Conservation (phyloP, 257 asterid species). For the Sherardia arvensis region DNA sequence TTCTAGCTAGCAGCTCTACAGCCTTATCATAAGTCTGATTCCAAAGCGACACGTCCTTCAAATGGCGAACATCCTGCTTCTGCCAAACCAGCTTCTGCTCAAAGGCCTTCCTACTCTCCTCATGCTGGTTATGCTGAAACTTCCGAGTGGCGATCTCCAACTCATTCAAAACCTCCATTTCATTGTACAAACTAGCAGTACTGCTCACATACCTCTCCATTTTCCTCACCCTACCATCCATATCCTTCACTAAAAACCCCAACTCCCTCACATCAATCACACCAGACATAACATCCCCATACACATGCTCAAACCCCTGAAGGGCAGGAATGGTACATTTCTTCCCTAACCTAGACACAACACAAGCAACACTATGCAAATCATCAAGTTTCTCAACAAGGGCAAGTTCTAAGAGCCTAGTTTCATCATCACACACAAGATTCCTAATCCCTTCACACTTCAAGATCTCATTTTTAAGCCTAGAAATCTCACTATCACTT, state of each 20-base stretch:
- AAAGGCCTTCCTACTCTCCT: constrained; percentile 62
- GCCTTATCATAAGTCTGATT: constrained; percentile 73
- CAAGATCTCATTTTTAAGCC: constrained; percentile 77
- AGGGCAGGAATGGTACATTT: constrained; percentile 75
- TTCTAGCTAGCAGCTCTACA: constrained; percentile 74
- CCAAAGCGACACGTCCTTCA: constrained; percentile 83
- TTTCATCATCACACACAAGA: constrained; percentile 62
- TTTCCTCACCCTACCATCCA: constrained; percentile 76
- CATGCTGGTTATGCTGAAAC: constrained; percentile 68
- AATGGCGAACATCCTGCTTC: constrained; percentile 75
- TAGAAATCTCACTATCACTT: constrained; percentile 44
- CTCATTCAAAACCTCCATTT: constrained; percentile 72
- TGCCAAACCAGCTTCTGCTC: constrained; percentile 89
- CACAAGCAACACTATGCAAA: constrained; percentile 62
- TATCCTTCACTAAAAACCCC: constrained; percentile 87
- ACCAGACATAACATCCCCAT: constrained; percentile 67
- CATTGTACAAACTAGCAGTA: constrained; percentile 47
- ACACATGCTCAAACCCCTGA: constrained; percentile 94
- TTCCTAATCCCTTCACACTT: constrained; percentile 49
- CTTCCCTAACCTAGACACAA: constrained; percentile 84
- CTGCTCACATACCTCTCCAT: constrained; percentile 68
- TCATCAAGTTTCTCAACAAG: constrained; percentile 75
- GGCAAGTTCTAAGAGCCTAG: constrained; percentile 54
- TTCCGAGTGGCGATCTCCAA: constrained; percentile 68
- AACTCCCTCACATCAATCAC: constrained; percentile 55